A percentile compares a stretch with the other conserved stretches of the same genome.
Conservation (phyloP, 305 asterid genomes). For the Nicotiana rustica region DNA sequence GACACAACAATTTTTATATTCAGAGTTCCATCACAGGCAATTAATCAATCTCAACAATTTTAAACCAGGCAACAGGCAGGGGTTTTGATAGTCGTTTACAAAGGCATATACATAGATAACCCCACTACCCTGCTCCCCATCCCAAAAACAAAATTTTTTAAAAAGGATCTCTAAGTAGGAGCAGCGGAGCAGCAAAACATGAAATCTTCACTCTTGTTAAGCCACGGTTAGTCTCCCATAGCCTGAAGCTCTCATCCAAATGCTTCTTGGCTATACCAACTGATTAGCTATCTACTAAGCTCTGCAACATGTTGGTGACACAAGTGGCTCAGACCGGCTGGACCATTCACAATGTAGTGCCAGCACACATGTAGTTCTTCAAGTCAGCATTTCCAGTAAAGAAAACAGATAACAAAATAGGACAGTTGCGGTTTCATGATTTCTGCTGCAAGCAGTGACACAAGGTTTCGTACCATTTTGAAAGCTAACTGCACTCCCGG, state of each 20-base stretch:
- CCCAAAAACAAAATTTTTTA: background rate
- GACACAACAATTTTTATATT: background rate
- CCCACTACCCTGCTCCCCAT: background rate
- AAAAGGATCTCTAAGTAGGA: background rate
- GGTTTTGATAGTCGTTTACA: background rate
- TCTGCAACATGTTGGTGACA: background rate
- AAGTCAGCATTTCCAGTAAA: background rate
- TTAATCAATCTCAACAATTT: background rate
- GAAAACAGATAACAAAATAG: conserved; percentile 1
- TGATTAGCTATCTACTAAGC: background rate
- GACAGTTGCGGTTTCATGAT: background rate
- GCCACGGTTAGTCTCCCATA: background rate
- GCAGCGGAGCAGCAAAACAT: conserved; percentile 20
- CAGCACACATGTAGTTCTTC: conserved; percentile 17
- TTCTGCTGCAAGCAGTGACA: background rate
- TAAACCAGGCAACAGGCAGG: conserved; percentile 12
- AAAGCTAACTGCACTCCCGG: background rate
- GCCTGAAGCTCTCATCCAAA: conserved; percentile 7
- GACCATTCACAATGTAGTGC: conserved; percentile 1
- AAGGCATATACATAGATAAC: conserved; percentile 21
- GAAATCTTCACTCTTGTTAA: conserved; percentile 23
- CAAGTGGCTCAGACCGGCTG: background rate
- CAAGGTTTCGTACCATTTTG: background rate
- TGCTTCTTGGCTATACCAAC: background rate
- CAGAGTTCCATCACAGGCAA: background rate